phyloP scores from a whole-genome alignment of 1,284 basidiomycete species.

The Malassezia sp. region DNA sequence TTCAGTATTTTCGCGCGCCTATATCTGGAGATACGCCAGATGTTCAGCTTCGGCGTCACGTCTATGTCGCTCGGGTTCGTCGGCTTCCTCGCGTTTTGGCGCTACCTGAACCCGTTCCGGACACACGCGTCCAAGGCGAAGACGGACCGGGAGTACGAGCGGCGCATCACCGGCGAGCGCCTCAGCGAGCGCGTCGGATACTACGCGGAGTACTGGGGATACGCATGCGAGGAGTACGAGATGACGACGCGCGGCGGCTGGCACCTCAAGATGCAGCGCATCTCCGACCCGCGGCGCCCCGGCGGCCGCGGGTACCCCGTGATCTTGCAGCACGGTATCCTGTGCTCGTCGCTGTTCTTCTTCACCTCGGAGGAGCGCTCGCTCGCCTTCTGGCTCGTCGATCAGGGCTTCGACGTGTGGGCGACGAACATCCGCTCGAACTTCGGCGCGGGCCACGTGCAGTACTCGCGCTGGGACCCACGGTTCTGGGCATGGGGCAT shows the following conservation, averaged over 20 bases:
- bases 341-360: conserved; percentile 43
- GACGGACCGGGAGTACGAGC: conserved; percentile 42
- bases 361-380: conserved; percentile 41
- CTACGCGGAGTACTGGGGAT: conserved; percentile 47
- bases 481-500: conserved; percentile 46
- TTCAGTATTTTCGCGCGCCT: conserved; percentile 26
- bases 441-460: conserved; percentile 40
- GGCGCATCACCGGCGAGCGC: conserved; percentile 43
- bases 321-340: conserved; percentile 44
- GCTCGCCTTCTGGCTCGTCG: conserved; percentile 46
- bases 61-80: conserved; percentile 23
- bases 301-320: conserved; percentile 40
- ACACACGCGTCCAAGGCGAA: conserved; percentile 29
- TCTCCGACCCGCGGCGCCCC: conserved; percentile 41
- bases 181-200: conserved; percentile 35
- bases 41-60: conserved; percentile 28
- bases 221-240: conserved; percentile 46
- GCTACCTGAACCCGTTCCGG: conserved; percentile 41
- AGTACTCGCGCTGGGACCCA: conserved; percentile 36
- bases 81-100: conserved; percentile 25
- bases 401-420: conserved; percentile 46
- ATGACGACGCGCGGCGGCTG: conserved; percentile 42
- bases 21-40: conserved; percentile 33
- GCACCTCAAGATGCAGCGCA: conserved; percentile 44
- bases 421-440: conserved; percentile 44